Conservation (phyloP, 139 green algal species). For the Chlamydomonas applanata region DNA sequence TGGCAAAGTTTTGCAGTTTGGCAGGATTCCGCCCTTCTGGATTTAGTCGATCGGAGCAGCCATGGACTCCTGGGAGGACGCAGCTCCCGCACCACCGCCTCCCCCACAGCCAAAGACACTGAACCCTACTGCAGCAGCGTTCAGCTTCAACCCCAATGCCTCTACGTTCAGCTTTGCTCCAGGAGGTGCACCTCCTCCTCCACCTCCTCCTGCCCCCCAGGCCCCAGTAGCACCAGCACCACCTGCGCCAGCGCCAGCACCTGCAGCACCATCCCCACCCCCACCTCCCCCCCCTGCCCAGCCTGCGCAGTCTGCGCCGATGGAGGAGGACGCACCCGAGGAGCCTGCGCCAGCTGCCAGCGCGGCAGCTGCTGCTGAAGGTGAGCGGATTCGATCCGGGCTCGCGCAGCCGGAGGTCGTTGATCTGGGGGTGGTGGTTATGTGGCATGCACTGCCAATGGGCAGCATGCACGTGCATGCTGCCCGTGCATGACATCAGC, state of each 20-base stretch:
- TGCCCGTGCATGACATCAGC: no score
- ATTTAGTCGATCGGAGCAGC: not conserved
- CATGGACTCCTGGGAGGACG: constrained; percentile 51
- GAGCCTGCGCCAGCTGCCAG: not conserved
- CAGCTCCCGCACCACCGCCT: constrained; percentile 10
- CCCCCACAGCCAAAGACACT: constrained; percentile 15
- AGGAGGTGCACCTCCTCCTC: constrained; percentile 8
- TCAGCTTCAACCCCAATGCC: constrained; percentile 68
- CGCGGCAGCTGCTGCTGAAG: not conserved
- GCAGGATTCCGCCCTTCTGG: not conserved
- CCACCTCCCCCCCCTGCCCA: not conserved
- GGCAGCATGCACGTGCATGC: no score
- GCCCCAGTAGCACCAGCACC: constrained; percentile 19
- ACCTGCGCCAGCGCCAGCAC: constrained; percentile 4
- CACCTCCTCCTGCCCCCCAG: constrained; percentile 26
- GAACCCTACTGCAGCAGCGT: constrained; percentile 57
- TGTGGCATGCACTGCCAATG: not conserved
- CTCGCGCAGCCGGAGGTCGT: not conserved
- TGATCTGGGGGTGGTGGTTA: constrained; percentile 8
- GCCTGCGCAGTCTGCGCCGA: not conserved
- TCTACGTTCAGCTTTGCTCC: constrained; percentile 28
- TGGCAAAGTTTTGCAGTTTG: not conserved
- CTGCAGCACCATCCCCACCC: not conserved
- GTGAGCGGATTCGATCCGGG: no score
- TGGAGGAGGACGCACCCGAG: not conserved